These are phyloP conservation scores for Toxoplasma gondii DNA, from an alignment of 169 alveolate genomes.

Conservation along the genomic window DNA sequence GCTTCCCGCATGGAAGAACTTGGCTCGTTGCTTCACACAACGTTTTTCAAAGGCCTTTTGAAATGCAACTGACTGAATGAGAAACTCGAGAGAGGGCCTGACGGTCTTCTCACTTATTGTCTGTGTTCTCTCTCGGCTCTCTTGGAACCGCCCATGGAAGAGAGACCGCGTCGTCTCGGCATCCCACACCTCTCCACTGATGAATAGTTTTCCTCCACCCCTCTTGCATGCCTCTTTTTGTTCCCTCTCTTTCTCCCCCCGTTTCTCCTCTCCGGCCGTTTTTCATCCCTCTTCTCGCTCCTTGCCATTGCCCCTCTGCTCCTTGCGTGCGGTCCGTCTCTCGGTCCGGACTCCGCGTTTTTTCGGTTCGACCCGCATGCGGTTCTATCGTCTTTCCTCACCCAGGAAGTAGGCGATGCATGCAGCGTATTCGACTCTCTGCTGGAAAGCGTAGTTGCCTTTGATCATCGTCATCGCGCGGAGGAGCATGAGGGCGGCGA, in stretches of 20 bases:
- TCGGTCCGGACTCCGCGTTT: not conserved
- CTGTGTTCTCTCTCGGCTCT: no score
- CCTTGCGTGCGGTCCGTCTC: not conserved
- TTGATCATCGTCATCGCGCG: constrained; percentile 56
- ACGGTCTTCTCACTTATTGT: no score
- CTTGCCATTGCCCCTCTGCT: not conserved
- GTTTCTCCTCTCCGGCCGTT: not conserved
- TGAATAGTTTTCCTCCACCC: no score
- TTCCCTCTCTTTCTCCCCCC: not conserved
- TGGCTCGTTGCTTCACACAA: no score
- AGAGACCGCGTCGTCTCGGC: no score
- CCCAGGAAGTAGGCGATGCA: constrained; percentile 53
- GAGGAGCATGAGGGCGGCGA: constrained; percentile 55
- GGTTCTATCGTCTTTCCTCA: not conserved
- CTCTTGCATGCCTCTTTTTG: no score
- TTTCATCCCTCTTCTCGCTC: not conserved
- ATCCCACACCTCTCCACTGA: no score
- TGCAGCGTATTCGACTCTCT: constrained; percentile 55
- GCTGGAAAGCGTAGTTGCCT: constrained; percentile 39
- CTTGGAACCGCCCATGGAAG: no score
- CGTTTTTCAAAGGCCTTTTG: no score
- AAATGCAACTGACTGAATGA: no score
- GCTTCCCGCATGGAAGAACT: no score
- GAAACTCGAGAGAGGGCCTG: no score
- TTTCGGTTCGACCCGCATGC: not conserved